phyloP scores from a whole-genome alignment of 345 rosid species.

The Populus alba region DNA sequence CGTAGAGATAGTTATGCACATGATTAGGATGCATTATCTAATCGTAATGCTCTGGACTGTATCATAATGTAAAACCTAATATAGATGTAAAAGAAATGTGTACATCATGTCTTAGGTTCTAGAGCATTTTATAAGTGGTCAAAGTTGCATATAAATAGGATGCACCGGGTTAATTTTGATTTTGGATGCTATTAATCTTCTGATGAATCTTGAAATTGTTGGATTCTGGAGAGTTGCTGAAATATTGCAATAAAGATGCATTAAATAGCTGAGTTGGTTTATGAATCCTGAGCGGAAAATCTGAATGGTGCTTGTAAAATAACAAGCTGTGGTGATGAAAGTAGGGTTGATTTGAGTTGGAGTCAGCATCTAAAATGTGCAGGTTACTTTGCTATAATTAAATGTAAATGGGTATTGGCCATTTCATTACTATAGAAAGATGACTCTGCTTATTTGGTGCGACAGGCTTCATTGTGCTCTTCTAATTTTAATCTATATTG shows the following conservation, averaged over 20 bases:
- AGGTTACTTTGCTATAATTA: not conserved
- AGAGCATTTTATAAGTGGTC: not conserved
- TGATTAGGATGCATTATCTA: not conserved
- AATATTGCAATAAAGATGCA: not conserved
- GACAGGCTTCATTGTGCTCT: not conserved
- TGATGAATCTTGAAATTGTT: not conserved
- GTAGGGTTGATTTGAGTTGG: not conserved
- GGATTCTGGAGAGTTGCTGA: not conserved
- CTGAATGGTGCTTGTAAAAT: not conserved
- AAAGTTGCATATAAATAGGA: not conserved
- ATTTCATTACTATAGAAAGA: not conserved
- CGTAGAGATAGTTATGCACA: not conserved
- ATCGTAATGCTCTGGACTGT: not conserved
- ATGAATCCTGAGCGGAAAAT: not conserved
- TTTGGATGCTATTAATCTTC: not conserved
- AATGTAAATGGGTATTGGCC: not conserved
- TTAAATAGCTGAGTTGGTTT: not conserved
- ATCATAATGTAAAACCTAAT: not conserved
- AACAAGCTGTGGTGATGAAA: not conserved
- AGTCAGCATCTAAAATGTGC: not conserved
- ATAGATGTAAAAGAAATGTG: not conserved
- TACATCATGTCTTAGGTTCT: not conserved
- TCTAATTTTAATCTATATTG: not conserved
- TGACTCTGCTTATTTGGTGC: not conserved
- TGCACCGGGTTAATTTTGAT: not conserved